These are phyloP conservation scores for Austroboletus eburneus DNA, from an alignment of 768 basidiomycete species.

Conservation along the genomic window DNA sequence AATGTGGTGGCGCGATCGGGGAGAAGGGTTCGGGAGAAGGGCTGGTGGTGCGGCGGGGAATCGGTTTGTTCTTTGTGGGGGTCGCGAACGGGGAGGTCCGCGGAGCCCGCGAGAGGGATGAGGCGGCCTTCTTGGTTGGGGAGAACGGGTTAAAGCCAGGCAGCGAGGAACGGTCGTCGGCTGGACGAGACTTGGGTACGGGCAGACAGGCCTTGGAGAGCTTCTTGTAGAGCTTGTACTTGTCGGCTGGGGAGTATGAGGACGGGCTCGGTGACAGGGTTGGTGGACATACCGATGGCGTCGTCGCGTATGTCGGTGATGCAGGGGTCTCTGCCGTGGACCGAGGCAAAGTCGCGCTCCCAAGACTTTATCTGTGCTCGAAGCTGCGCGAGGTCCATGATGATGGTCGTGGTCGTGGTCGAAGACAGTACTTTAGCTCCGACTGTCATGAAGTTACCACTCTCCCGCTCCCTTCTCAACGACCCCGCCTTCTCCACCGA, in stretches of 20 bases:
- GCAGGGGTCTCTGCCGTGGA: conserved; percentile 55
- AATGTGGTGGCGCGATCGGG: conserved; percentile 22
- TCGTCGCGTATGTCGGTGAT: conserved; percentile 67
- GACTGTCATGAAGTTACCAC: conserved; percentile 4
- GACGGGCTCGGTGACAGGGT: not conserved
- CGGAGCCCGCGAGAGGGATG: conserved; percentile 17
- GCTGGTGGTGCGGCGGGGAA: conserved; percentile 21
- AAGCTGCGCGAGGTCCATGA: conserved; percentile 32
- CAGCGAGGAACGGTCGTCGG: conserved; percentile 49
- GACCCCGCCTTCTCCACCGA: conserved; percentile 60
- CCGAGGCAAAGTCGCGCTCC: conserved; percentile 63
- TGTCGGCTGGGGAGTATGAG: conserved; percentile 49
- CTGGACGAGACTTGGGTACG: conserved; percentile 47
- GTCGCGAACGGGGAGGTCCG: conserved; percentile 36
- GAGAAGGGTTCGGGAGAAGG: conserved; percentile 43
- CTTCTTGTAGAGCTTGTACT: conserved; percentile 80
- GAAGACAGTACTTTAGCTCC: conserved; percentile 6
- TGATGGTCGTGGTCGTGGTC: not conserved
- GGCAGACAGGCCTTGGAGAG: conserved; percentile 48
- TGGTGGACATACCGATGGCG: conserved; percentile 55
- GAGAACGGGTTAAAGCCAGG: conserved; percentile 75
- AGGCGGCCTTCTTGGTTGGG: conserved; percentile 52
- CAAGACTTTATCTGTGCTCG: conserved; percentile 72
- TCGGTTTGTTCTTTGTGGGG: conserved; percentile 35
- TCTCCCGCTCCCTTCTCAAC: conserved; percentile 35